phyloP scores from a whole-genome alignment of 148 eudicot genomes.

The Camellia lanceoleosa region DNA sequence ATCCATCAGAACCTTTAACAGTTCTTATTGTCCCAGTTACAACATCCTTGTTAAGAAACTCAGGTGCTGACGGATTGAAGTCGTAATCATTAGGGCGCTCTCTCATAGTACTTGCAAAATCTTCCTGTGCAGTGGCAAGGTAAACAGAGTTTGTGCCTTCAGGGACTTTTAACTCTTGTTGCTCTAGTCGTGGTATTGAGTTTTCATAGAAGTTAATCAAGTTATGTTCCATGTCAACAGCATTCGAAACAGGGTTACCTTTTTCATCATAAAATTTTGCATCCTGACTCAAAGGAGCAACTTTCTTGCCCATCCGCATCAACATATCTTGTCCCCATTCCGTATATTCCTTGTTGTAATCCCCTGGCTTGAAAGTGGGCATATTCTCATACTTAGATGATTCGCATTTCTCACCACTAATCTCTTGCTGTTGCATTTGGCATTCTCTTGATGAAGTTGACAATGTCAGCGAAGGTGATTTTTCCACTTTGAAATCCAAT shows the following conservation, averaged over 20 bases:
- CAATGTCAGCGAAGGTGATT: conserved; percentile 32
- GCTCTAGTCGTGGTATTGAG: conserved; percentile 11
- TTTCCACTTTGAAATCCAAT: conserved; percentile 25
- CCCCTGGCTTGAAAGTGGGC: conserved; percentile 5
- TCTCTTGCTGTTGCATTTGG: conserved; percentile 29
- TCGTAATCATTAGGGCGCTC: conserved; percentile 17
- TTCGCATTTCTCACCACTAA: conserved; percentile 27
- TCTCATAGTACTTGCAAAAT: conserved; percentile 12
- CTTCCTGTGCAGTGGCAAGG: conserved; percentile 6
- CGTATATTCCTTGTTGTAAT: conserved; percentile 4
- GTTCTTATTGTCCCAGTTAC: conserved; percentile 8
- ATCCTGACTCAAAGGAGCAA: not conserved
- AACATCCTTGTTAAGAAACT: conserved; percentile 17
- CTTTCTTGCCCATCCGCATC: conserved; percentile 18
- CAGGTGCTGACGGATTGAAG: conserved; percentile 13
- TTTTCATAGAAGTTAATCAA: conserved; percentile 20
- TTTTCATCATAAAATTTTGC: conserved; percentile 7
- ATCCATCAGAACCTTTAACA: conserved; percentile 14
- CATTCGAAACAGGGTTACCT: conserved; percentile 7
- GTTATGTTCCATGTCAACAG: conserved; percentile 26
- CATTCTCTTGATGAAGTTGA: conserved; percentile 33
- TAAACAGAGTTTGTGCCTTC: conserved; percentile 1
- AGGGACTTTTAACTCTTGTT: conserved; percentile 15
- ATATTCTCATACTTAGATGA: conserved; percentile 20
- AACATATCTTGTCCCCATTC: conserved; percentile 22